A percentile compares a stretch with the other conserved stretches of the same genome.
Evolutionary conservation across 2,329 filamentous ascomycete species (phyloP).

Genomic region (Tolypocladium paradoxum): DNA sequence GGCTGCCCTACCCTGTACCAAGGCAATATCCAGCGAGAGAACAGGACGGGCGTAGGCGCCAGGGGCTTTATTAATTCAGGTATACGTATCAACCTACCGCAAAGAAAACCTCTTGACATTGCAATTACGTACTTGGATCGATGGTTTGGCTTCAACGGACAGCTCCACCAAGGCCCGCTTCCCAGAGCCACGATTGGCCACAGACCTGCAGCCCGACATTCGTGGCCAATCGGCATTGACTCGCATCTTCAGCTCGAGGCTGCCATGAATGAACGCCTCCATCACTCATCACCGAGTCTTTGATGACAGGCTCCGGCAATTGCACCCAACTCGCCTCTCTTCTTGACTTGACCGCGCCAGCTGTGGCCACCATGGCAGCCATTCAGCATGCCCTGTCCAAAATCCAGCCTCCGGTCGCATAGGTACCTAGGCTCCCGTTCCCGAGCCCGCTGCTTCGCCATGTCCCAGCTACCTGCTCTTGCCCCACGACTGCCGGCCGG

Average conservation of each 20-base stretch:
- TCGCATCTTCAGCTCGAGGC: background rate
- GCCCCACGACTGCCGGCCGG: conserved; percentile 22
- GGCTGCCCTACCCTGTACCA: conserved; percentile 4
- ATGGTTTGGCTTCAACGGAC: too few relatives aligned
- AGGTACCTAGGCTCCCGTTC: background rate
- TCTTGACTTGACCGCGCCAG: background rate
- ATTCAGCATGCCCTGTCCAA: background rate
- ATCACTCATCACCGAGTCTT: background rate
- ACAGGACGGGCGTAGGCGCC: too few relatives aligned
- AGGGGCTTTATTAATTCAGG: too few relatives aligned
- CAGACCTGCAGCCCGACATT: background rate
- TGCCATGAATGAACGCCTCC: too few relatives aligned
- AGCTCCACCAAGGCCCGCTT: too few relatives aligned
- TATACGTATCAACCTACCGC: too few relatives aligned
- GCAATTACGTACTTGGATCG: too few relatives aligned
- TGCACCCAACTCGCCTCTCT: background rate
- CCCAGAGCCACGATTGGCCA: background rate
- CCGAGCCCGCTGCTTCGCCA: background rate
- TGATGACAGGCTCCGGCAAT: background rate
- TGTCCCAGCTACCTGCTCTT: conserved; percentile 18
- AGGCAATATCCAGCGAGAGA: background rate
- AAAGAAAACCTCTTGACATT: too few relatives aligned
- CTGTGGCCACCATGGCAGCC: background rate
- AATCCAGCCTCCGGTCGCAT: conserved; percentile 1
- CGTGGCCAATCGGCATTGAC: background rate